Conservation (phyloP, 1,284 basidiomycete genomes). For the Malassezia yamatoensis region DNA sequence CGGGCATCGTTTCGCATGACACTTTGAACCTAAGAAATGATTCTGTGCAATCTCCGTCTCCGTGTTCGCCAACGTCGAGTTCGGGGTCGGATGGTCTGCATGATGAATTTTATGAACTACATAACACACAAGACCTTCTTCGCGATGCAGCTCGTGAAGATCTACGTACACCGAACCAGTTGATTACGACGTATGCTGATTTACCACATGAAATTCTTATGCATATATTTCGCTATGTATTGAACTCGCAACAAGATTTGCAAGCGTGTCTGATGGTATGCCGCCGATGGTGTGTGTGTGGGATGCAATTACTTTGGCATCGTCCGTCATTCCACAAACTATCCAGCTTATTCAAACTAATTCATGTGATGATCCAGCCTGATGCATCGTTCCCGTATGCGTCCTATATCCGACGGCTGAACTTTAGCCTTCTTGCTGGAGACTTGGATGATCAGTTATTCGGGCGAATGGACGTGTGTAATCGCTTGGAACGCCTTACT, state of each 20-base stretch:
- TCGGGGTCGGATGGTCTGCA: not conserved
- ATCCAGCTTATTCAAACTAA: conserved; percentile 59
- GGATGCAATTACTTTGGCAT: conserved; percentile 90
- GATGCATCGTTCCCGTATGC: conserved; percentile 72
- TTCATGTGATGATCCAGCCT: conserved; percentile 35
- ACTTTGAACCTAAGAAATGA: not conserved
- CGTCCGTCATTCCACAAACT: conserved; percentile 68
- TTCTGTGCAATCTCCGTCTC: not conserved
- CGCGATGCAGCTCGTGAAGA: not conserved
- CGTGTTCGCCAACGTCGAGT: not conserved
- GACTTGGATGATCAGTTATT: conserved; percentile 72
- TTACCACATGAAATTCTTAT: conserved; percentile 84
- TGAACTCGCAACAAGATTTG: conserved; percentile 63
- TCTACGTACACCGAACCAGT: not conserved
- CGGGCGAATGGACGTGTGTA: conserved; percentile 63
- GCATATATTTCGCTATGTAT: conserved; percentile 79
- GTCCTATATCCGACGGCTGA: conserved; percentile 77
- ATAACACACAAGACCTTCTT: not conserved
- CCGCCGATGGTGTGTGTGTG: conserved; percentile 86
- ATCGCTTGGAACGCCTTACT: conserved; percentile 78
- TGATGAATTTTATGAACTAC: conserved; percentile 1
- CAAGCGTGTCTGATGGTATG: conserved; percentile 58
- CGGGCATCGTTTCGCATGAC: not conserved
- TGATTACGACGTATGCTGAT: conserved; percentile 5
- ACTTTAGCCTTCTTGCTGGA: conserved; percentile 65